phyloP scores from a whole-genome alignment of 495 filamentous ascomycete species.

The Penicillium diatomitis region DNA sequence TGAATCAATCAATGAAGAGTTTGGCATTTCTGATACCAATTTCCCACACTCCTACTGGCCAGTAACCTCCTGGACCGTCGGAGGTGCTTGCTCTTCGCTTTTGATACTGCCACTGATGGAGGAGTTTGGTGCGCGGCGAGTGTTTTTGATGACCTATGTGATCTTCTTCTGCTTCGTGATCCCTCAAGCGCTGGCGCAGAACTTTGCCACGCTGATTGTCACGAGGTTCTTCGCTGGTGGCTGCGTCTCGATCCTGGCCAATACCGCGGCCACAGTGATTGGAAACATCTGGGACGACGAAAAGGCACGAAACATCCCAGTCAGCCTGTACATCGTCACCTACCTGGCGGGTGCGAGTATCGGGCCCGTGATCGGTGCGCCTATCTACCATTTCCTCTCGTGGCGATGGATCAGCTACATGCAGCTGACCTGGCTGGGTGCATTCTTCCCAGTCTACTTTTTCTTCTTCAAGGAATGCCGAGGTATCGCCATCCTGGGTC shows the following conservation, averaged over 20 bases:
- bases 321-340: slow-evolving; percentile 35
- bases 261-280: slow-evolving; percentile 36
- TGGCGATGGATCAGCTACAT: slow-evolving; percentile 45
- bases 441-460: slow-evolving; percentile 28
- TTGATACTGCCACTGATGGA: slow-evolving; percentile 45
- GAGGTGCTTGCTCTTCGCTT: slow-evolving; percentile 37
- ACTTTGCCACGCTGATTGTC: slow-evolving; percentile 41
- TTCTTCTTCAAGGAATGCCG: slow-evolving; percentile 36
- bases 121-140: slow-evolving; percentile 37
- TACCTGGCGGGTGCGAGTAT: slow-evolving; percentile 36
- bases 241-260: slow-evolving; percentile 35
- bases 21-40: slow-evolving; percentile 33
- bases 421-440: slow-evolving; percentile 38
- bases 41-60: slow-evolving; percentile 48
- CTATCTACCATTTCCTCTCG: slow-evolving; percentile 27
- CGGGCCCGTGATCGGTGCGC: slow-evolving; percentile 39
- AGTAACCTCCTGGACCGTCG: slow-evolving; percentile 40
- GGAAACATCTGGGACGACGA: slow-evolving; percentile 40
- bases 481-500: slow-evolving; percentile 28
- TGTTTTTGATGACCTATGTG: slow-evolving; percentile 36
- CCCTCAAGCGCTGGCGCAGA: slow-evolving; percentile 39
- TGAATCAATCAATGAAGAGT: slow-evolving; percentile 26
- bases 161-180: slow-evolving; percentile 37
- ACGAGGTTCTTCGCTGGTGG: slow-evolving; percentile 41
- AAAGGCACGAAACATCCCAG: slow-evolving; percentile 31